A percentile compares a stretch with the other conserved stretches of the same genome.
Evolutionary conservation across 2,329 filamentous ascomycete genomes (phyloP).

Genomic region (Aspergillus novofumigatus): DNA sequence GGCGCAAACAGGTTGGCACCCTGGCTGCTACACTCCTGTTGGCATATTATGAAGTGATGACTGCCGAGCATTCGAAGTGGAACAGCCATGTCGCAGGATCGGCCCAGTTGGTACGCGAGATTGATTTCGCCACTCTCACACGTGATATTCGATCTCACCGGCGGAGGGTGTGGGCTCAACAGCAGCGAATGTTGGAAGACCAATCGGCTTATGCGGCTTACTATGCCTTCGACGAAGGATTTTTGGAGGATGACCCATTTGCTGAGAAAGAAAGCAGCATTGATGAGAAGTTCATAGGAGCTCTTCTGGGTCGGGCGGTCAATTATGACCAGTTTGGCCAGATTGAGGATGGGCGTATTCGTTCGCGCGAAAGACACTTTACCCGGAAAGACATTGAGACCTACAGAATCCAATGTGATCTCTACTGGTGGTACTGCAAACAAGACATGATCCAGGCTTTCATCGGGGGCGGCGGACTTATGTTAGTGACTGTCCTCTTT

Average conservation of each 20-base stretch:
- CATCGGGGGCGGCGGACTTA: conserved; percentile 75
- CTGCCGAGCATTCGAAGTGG: conserved; percentile 93
- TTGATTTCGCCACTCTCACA: conserved; percentile 71
- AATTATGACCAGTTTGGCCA: conserved; percentile 57
- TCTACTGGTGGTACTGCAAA: conserved; percentile 95
- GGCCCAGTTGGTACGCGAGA: conserved; percentile 74
- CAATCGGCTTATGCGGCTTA: conserved; percentile 14
- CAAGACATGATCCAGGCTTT: conserved; percentile 92
- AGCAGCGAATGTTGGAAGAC: conserved; percentile 18
- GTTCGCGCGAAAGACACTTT: conserved; percentile 31
- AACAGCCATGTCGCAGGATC: conserved; percentile 86
- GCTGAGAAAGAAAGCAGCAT: conserved; percentile 45
- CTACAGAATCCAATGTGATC: conserved; percentile 76
- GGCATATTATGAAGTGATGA: conserved; percentile 91
- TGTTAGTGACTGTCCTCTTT: conserved; percentile 57
- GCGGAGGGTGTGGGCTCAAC: conserved; percentile 41
- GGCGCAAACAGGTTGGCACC: conserved; percentile 71
- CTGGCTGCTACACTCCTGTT: conserved; percentile 84
- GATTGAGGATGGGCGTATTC: conserved; percentile 34
- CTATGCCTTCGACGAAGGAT: conserved; percentile 29
- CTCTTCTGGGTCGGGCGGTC: conserved; percentile 54
- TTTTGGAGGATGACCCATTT: conserved; percentile 41
- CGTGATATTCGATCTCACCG: conserved; percentile 64
- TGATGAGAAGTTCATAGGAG: conserved; percentile 55
- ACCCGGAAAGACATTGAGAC: conserved; percentile 64